Evolutionary conservation across 2,329 filamentous ascomycete species (phyloP).

Genomic region (Talaromyces sp.): DNA sequence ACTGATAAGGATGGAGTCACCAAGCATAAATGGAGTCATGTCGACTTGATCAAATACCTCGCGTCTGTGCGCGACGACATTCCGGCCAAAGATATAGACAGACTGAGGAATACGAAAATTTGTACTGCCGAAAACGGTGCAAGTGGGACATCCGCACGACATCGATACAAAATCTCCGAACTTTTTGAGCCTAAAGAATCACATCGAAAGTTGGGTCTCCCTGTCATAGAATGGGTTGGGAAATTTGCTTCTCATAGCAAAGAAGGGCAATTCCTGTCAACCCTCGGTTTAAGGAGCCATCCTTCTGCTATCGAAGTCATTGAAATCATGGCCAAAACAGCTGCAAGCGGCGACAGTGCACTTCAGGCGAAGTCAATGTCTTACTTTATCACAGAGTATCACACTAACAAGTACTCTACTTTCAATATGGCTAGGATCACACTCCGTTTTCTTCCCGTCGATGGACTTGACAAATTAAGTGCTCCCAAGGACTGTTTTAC

Average conservation of each 20-base stretch:
- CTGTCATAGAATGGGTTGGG: slow-evolving; percentile 78
- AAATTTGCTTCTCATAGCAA: slow-evolving; percentile 59
- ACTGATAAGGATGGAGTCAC: slow-evolving; percentile 44
- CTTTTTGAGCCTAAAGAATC: slow-evolving; percentile 73
- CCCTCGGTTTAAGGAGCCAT: slow-evolving; percentile 66
- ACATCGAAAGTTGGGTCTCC: slow-evolving; percentile 65
- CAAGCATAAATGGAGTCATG: slow-evolving; percentile 72
- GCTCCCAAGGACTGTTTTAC: slow-evolving; percentile 74
- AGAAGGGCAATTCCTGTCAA: slow-evolving; percentile 70
- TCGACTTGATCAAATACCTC: slow-evolving; percentile 91
- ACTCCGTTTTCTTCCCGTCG: slow-evolving; percentile 66
- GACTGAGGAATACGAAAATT: slow-evolving; percentile 71
- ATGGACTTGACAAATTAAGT: slow-evolving; percentile 61
- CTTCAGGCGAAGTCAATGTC: slow-evolving; percentile 66
- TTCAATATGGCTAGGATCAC: slow-evolving; percentile 55
- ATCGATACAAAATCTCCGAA: slow-evolving; percentile 67
- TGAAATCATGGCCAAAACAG: slow-evolving; percentile 65
- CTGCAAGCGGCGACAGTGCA: slow-evolving; percentile 44
- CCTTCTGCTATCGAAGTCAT: slow-evolving; percentile 72
- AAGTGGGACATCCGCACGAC: slow-evolving; percentile 49
- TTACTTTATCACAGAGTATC: slow-evolving; percentile 78
- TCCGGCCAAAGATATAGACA: slow-evolving; percentile 71
- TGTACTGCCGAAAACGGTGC: slow-evolving; percentile 68
- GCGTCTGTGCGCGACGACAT: slow-evolving; percentile 88
- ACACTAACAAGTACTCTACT: slow-evolving; percentile 66